Base-by-base conservation (phyloP, 345 rosid genomes). In the Eutrema japonicum region DNA sequence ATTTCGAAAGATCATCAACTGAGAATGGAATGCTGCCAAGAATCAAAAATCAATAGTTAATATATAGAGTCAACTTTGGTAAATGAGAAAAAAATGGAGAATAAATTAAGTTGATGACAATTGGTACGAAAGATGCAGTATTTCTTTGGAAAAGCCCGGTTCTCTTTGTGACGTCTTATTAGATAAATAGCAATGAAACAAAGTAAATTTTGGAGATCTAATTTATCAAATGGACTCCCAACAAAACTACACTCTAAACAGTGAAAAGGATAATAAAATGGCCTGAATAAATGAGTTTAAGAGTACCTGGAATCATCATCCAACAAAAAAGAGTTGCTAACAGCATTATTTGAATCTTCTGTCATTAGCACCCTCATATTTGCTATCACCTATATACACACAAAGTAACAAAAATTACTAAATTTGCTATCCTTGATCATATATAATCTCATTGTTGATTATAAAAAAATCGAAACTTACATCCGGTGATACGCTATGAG, bases 301-400 rank as follows among this genome's bases (percentile, higher is more conserved):
- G 38, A 53, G 5, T 54, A 54, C 98, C 98, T 93, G 10, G 92
- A 88, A 83, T 93, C 98, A 32, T 93, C 98, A 47, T 86, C 96
- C 66, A 93, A 71, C 42, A 93, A 80, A 86, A 93, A 93, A 43
- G 98, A 93, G 66, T 80, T 93, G 66, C 96, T 87, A 55, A 87
- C 93, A 8, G 90, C 98, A 70, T 85, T 87, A 82, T 87, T 86
- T 1, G 95, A 87, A 84, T 88, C 96, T 74, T 90, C 93, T 50
- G 95, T 87, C 95, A 93, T 93, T 55, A 90, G 50, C 66, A 88
- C 91, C 73, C 91, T 84, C 96, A 93, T 90, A 58, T 84, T 88
- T 18, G 87, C 87, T 69, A 88, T 86, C 56, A 93, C 98, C 96
- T 93, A 65, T 42, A 26, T 10, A 51, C 6, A 54, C 8, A 42